Evolutionary conservation across 2,329 filamentous ascomycete genomes (phyloP).

Genomic region (Decorospora gaudefroyi): DNA sequence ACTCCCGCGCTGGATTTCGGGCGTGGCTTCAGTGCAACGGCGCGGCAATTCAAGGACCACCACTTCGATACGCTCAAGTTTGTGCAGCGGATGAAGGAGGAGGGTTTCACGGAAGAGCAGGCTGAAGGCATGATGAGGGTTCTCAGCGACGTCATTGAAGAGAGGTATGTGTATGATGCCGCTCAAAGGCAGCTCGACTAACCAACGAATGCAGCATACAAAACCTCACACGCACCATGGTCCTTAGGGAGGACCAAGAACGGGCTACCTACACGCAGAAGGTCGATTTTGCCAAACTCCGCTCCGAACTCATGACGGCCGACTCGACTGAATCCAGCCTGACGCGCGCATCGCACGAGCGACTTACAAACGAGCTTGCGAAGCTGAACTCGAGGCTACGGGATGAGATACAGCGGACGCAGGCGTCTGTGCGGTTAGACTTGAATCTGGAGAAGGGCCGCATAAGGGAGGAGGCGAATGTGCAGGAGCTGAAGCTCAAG

Average conservation of each 20-base stretch:
- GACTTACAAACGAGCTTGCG: constrained; percentile 89
- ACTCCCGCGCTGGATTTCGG: constrained; percentile 11
- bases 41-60: constrained; percentile 70
- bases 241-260: constrained; percentile 88
- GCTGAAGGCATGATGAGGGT: constrained; percentile 98
- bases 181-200: not conserved
- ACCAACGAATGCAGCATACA: constrained; percentile 69
- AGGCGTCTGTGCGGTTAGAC: constrained; percentile 89
- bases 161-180: constrained; percentile 63
- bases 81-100: constrained; percentile 82
- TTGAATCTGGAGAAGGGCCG: constrained; percentile 95
- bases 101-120: constrained; percentile 95
- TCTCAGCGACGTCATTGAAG: constrained; percentile 93
- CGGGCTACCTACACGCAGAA: constrained; percentile 81
- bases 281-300: constrained; percentile 96
- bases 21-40: constrained; percentile 68
- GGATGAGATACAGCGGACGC: constrained; percentile 92
- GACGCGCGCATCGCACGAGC: constrained; percentile 87
- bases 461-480: constrained; percentile 93
- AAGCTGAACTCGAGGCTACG: constrained; percentile 87
- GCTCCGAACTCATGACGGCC: constrained; percentile 87
- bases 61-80: constrained; percentile 99
- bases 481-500: constrained; percentile 96
- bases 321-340: constrained; percentile 90
- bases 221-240: constrained; percentile 97